Evolutionary conservation across 2,329 filamentous ascomycete genomes (phyloP).

Genomic region (Coleophoma eucalyptorum): DNA sequence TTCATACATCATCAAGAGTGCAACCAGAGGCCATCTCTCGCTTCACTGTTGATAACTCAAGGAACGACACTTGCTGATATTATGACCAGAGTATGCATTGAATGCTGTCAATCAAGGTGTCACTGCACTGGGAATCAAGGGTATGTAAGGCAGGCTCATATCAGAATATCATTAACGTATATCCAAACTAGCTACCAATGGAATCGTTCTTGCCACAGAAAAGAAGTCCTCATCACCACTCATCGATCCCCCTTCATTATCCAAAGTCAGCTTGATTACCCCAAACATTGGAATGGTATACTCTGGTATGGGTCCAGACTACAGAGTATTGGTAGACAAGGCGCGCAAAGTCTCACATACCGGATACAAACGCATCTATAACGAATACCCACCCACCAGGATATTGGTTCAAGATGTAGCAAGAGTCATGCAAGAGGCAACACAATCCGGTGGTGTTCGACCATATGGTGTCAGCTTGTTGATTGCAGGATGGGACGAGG

Average conservation of each 20-base stretch:
- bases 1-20: slow-evolving; percentile 4
- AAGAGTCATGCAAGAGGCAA: slow-evolving; percentile 97
- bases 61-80: slow-evolving; percentile 11
- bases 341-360: slow-evolving; percentile 98
- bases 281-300: slow-evolving; percentile 99
- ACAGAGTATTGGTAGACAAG: slow-evolving; percentile 94
- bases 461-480: slow-evolving; percentile 95
- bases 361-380: slow-evolving; percentile 99
- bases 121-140: slow-evolving; percentile 97
- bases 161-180: neutral
- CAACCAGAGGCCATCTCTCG: slow-evolving; percentile 3
- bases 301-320: slow-evolving; percentile 98
- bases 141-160: slow-evolving; percentile 40
- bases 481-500: slow-evolving; percentile 97
- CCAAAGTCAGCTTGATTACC: slow-evolving; percentile 96
- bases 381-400: slow-evolving; percentile 98
- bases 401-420: slow-evolving; percentile 99
- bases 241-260: slow-evolving; percentile 89
- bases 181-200: slow-evolving; percentile 74
- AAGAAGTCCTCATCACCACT: slow-evolving; percentile 99
- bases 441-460: slow-evolving; percentile 93
- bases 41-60: slow-evolving; percentile 9
- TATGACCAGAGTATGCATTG: slow-evolving; percentile 82
- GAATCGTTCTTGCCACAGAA: slow-evolving; percentile 96
- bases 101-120: slow-evolving; percentile 99